phyloP scores from a whole-genome alignment of 2,329 filamentous ascomycete genomes.

The Sphaerulina populicola region DNA sequence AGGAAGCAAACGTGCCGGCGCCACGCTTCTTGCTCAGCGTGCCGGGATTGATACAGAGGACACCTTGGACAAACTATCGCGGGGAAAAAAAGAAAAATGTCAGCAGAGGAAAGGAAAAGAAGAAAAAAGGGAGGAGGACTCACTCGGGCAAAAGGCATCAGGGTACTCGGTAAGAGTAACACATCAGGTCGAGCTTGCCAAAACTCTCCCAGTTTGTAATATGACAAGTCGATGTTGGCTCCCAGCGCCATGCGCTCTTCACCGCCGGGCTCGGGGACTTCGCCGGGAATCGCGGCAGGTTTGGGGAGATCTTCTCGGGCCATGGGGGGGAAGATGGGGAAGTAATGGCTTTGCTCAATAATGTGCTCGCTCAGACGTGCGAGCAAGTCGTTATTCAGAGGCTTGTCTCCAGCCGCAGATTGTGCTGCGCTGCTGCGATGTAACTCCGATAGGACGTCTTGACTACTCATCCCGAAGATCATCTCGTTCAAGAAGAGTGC shows the following conservation, averaged over 20 bases:
- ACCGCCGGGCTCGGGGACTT: constrained; percentile 31
- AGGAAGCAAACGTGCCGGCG: constrained; percentile 74
- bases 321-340: constrained; percentile 76
- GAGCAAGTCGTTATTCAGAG: constrained; percentile 56
- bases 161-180: constrained; percentile 68
- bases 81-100: background rate
- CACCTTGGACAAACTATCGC: constrained; percentile 73
- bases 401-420: constrained; percentile 72
- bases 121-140: constrained; percentile 22
- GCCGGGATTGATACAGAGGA: constrained; percentile 85
- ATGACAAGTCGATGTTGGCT: constrained; percentile 71
- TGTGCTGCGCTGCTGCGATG: constrained; percentile 53
- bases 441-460: constrained; percentile 75
- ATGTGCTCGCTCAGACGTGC: constrained; percentile 67
- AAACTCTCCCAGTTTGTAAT: constrained; percentile 85
- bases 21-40: constrained; percentile 75
- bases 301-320: constrained; percentile 59
- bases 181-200: constrained; percentile 78
- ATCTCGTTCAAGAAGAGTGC: constrained; percentile 81
- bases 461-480: constrained; percentile 69
- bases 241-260: constrained; percentile 55
- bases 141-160: constrained; percentile 85
- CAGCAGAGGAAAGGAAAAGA: background rate
- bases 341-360: constrained; percentile 84
- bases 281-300: constrained; percentile 39